Base-by-base conservation (phyloP, 2,329 filamentous ascomycete species). In the Trichoderma sp. region DNA sequence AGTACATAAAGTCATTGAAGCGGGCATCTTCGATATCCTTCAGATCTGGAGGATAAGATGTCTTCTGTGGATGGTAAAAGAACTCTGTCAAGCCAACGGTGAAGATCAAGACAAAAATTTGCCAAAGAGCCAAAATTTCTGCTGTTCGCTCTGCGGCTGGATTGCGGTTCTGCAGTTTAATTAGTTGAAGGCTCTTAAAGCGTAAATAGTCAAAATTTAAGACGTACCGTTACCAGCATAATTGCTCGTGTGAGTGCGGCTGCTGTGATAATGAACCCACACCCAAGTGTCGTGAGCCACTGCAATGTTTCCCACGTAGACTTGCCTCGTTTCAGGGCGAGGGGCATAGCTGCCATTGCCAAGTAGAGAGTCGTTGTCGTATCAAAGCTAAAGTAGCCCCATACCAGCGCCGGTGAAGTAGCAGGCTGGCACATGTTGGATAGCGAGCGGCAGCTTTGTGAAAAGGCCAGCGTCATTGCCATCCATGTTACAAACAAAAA, bases 381-480 rank as follows among this genome's bases (percentile, higher is more conserved):
- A 6, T 63, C 57, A 24, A 72, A 49, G 62, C 65, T 37, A 35
- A 49, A 63, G 33, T 68, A 72, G 19, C 37, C 70, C 69, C 69
- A 69, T 33, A 68, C 52, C 55, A 72, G 31, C 52, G 13, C 43
- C 43, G 69, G 61, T 11, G 70, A 72, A 40, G 52, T 69, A 19
- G 61, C 66, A 2, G 69, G 66, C 56, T 67, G 61, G 57, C 70
- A 71, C 66, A 69, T 69, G 16, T 33, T 61, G 37, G 52, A 37
- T 13, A 71, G 49, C 6, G 69, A 66, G 3, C 65, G 49, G 37
- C 69, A 72, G 66, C 69, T 63, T 24, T 69, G 65, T 3, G 69
- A 2, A n/a, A 72, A 53, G 3, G 13, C 56, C 3, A 72, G 43
- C 27, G 58, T 64, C 5, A 37, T 55, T n/a, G 66, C 69, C 4